Conservation (phyloP, 169 alveolate species). For the Toxoplasma gondii region DNA sequence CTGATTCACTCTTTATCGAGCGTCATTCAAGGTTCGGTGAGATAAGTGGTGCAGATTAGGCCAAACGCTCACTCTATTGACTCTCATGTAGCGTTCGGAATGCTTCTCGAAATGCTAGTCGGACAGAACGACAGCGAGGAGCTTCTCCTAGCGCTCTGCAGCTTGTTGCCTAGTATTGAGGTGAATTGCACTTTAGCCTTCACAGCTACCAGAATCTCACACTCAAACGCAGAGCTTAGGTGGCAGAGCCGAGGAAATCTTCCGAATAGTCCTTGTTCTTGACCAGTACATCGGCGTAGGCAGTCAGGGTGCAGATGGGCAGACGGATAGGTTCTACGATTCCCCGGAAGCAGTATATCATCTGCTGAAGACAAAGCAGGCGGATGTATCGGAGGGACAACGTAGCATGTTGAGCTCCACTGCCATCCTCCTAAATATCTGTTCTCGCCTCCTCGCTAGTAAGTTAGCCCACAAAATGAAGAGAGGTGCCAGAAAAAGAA, state of each 20-base stretch:
- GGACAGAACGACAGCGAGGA: not conserved
- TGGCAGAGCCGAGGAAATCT: not conserved
- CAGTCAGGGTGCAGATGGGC: not conserved
- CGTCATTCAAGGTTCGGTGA: conserved; percentile 56
- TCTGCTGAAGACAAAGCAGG: not conserved
- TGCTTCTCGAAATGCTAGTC: not conserved
- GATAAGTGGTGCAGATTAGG: not conserved
- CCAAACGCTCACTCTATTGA: not conserved
- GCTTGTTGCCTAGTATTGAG: not conserved
- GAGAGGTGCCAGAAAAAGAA: not conserved
- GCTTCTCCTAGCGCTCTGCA: not conserved
- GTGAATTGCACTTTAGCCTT: not conserved
- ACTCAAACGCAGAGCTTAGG: not conserved
- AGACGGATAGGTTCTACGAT: not conserved
- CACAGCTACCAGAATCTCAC: not conserved
- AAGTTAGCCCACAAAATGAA: not conserved
- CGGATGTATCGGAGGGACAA: not conserved
- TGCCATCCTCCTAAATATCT: not conserved
- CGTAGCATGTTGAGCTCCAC: not conserved
- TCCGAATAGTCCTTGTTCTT: not conserved
- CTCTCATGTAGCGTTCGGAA: not conserved
- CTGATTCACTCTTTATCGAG: conserved; percentile 6
- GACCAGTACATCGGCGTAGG: not conserved
- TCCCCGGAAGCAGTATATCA: not conserved
- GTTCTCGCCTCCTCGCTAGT: not conserved